These are phyloP conservation scores for Grosmannia clavigera DNA, from an alignment of 2,329 filamentous ascomycete genomes.

Conservation along the genomic window DNA sequence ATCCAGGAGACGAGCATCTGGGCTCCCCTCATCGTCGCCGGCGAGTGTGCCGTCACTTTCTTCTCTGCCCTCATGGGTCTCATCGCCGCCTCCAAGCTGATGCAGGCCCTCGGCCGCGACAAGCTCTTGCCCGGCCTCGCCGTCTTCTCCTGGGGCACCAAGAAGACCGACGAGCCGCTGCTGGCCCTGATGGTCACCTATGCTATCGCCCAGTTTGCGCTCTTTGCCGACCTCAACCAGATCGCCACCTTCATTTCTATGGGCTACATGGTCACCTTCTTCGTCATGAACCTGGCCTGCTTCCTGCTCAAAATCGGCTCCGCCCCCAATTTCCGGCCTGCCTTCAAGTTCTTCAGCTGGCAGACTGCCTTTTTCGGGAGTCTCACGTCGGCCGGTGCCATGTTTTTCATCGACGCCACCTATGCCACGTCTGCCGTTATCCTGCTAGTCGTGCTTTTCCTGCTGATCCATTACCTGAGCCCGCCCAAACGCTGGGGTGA, in stretches of 20 bases:
- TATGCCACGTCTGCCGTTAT: conserved; percentile 67
- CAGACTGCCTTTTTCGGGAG: conserved; percentile 66
- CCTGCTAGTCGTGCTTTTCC: conserved; percentile 62
- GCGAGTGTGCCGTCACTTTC: conserved; percentile 70
- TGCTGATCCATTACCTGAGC: conserved; percentile 74
- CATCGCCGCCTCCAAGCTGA: conserved; percentile 70
- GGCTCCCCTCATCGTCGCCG: conserved; percentile 58
- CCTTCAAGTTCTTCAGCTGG: conserved; percentile 83
- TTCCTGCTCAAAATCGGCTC: conserved; percentile 79
- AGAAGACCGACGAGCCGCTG: conserved; percentile 60
- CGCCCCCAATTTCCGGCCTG: conserved; percentile 78
- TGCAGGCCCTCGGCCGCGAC: conserved; percentile 73
- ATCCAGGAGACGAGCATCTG: conserved; percentile 75
- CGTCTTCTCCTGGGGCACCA: conserved; percentile 62
- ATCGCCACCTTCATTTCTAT: conserved; percentile 85
- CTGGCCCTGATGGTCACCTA: conserved; percentile 68
- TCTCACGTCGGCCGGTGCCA: conserved; percentile 63
- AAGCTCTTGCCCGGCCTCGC: conserved; percentile 64
- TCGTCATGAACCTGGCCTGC: conserved; percentile 78
- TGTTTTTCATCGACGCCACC: conserved; percentile 82
- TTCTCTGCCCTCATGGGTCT: conserved; percentile 84
- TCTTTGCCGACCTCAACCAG: conserved; percentile 74
- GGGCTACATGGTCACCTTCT: conserved; percentile 79
- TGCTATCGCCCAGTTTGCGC: conserved; percentile 61
- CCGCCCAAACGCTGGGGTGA: conserved; percentile 85